Percentiles rank a stretch among this genome's conserved stretches.
Conservation (phyloP, 2,329 filamentous ascomycete genomes). For the Eutypa lata region DNA sequence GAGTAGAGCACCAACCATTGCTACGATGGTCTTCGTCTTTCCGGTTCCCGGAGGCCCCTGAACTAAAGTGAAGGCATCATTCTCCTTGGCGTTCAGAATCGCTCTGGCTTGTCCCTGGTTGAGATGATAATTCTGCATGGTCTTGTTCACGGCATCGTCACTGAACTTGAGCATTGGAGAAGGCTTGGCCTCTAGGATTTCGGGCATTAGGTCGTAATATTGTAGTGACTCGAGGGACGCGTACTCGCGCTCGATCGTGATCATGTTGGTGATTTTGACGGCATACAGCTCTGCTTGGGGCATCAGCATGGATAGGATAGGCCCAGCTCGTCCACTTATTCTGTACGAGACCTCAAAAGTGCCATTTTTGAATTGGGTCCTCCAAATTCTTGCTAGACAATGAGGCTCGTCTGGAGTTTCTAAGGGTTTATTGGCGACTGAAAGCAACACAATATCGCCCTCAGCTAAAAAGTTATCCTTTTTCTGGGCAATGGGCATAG, state of each 20-base stretch:
- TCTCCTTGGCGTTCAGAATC: slow-evolving; percentile 86
- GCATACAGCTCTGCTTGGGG: slow-evolving; percentile 70
- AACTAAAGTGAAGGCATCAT: slow-evolving; percentile 94
- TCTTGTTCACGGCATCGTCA: slow-evolving; percentile 65
- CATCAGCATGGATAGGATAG: slow-evolving; percentile 60
- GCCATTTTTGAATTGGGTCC: slow-evolving; percentile 76
- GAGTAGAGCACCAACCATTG: slow-evolving; percentile 86
- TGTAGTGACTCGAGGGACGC: slow-evolving; percentile 86
- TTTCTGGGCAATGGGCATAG: slow-evolving; percentile 67
- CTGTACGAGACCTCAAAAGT: slow-evolving; percentile 83
- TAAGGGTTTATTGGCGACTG: slow-evolving; percentile 69
- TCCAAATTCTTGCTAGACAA: slow-evolving; percentile 81
- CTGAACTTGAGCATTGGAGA: slow-evolving; percentile 83
- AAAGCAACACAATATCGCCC: slow-evolving; percentile 86
- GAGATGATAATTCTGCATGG: slow-evolving; percentile 75
- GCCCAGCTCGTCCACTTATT: slow-evolving; percentile 64
- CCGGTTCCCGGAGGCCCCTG: slow-evolving; percentile 96
- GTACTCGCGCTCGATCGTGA: slow-evolving; percentile 91
- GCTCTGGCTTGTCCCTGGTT: slow-evolving; percentile 89
- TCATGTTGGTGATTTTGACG: slow-evolving; percentile 87
- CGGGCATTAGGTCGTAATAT: slow-evolving; percentile 93
- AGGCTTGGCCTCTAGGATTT: slow-evolving; percentile 84
- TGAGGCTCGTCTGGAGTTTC: slow-evolving; percentile 64
- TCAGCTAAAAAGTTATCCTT: slow-evolving; percentile 73
- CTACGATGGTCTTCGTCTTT: slow-evolving; percentile 97